These are phyloP conservation scores for Pyracantha coccinea DNA, from an alignment of 331 rosid species.

Conservation along the genomic window DNA sequence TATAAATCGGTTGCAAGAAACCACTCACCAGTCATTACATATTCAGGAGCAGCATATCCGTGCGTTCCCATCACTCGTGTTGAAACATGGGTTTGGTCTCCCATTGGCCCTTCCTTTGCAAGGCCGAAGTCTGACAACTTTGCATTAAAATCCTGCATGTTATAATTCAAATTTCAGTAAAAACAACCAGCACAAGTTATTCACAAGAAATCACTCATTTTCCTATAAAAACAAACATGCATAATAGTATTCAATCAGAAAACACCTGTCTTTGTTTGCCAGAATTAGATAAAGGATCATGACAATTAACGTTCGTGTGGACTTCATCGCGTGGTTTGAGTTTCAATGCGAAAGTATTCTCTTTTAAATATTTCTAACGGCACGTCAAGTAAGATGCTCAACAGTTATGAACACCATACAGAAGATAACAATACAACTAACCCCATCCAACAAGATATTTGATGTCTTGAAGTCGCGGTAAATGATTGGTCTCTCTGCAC, in stretches of 20 bases:
- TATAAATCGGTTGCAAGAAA: slow-evolving; percentile 3
- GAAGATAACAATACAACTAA: slow-evolving; percentile 29
- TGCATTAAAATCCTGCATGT: slow-evolving; percentile 75
- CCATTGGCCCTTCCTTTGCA: slow-evolving; percentile 98
- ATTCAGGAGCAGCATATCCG: slow-evolving; percentile 94
- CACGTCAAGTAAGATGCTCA: neutral
- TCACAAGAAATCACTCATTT: neutral
- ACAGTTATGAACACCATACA: neutral
- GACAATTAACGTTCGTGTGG: neutral
- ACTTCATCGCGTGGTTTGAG: neutral
- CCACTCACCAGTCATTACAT: slow-evolving; percentile 93
- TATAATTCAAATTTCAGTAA: slow-evolving; percentile 13
- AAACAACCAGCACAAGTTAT: neutral
- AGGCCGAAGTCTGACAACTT: slow-evolving; percentile 96
- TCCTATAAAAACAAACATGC: neutral
- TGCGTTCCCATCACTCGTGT: slow-evolving; percentile 92
- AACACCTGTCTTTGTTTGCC: neutral
- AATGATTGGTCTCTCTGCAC: slow-evolving; percentile 75
- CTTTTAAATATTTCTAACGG: neutral
- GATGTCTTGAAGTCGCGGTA: slow-evolving; percentile 95
- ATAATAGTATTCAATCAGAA: neutral
- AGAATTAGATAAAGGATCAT: neutral
- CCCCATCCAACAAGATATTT: slow-evolving; percentile 73
- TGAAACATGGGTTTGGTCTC: slow-evolving; percentile 98
- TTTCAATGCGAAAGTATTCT: neutral